Base-by-base conservation (phyloP, 805 yeast genomes). In the Suhomyces pyralidae region DNA sequence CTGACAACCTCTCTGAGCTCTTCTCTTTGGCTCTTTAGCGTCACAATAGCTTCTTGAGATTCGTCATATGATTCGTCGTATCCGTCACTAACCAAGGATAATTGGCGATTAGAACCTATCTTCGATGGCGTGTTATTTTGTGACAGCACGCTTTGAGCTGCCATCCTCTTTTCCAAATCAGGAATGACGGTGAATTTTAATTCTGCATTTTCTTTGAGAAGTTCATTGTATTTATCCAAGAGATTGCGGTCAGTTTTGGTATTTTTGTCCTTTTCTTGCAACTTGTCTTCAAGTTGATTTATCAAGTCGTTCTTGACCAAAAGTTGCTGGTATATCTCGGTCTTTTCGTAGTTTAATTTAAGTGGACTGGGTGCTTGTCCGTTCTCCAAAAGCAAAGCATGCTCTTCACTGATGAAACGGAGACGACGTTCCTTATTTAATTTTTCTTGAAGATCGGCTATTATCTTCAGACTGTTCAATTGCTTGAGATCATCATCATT, bases 371-470 rank as follows among this genome's bases (percentile, higher is more conserved):
- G 85, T 26, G 73, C 64, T 48, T 71, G 68, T 9, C 83, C 82
- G 57, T 79, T 73, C 56, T 84, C 88, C 55, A 76, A 64, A 36
- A 83, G 65, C 32, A 86, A 62, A 0, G 85, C 81, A 58, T 85
- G 84, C 56, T 86, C 92, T 60, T 88, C 94, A 26, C 90, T 84
- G 26, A 85, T 81, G 57, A 80, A 83, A 49, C 96, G 69, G 51
- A 82, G 78, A 57, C 81, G 72, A 55, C 93, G 74, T 63, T 88
- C 93, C 28, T 81, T 82, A 51, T 80, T 81, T 52, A 88, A 64
- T 55, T 80, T 79, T 45, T 80, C 81, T 40, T 85, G 80, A 52
- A 88, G 62, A 20, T 79, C 79, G 1, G 80, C 74, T 26, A 86
- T 78, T 30, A 73, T 43, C 44, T 54, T 54, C 51, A 59, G 51